Percentiles rank a stretch among this genome's conserved stretches.
Evolutionary conservation across 352 stramenopile genomes (phyloP).

Genomic region (Globisporangium mamillatum): DNA sequence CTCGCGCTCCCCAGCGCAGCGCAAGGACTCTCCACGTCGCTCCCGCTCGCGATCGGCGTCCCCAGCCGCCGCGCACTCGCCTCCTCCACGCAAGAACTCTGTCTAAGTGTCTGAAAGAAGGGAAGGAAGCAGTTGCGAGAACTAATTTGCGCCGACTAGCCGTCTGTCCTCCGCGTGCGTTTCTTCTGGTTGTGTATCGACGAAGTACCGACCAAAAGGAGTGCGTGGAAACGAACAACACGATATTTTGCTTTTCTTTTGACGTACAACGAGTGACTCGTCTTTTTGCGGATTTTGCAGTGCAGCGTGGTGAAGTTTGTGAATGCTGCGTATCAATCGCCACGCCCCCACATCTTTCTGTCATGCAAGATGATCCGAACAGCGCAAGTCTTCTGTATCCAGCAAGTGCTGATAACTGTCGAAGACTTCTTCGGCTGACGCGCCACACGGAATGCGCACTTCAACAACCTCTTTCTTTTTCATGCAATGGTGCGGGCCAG

Average conservation of each 20-base stretch:
- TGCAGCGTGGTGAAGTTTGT: neutral
- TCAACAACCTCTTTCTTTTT: neutral
- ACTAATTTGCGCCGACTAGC: neutral
- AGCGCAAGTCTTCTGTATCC: neutral
- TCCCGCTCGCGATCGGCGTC: constrained; percentile 70
- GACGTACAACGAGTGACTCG: neutral
- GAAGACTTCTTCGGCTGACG: too few species aligned
- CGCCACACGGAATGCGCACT: too few species aligned
- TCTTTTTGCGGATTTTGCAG: neutral
- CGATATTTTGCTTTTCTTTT: constrained; percentile 16
- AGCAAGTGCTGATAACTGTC: neutral
- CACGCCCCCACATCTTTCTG: neutral
- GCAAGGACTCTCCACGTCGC: constrained; percentile 62
- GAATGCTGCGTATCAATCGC: neutral
- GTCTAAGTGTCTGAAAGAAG: constrained; percentile 36
- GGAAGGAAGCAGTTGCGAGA: neutral
- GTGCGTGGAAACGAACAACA: constrained; percentile 10
- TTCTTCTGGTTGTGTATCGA: constrained; percentile 1
- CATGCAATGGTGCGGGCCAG: neutral
- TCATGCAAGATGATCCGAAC: neutral
- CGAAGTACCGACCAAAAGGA: neutral
- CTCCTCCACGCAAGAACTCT: constrained; percentile 65
- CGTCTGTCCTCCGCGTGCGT: neutral
- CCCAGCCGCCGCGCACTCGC: constrained; percentile 45
- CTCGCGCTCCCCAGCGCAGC: constrained; percentile 60